phyloP scores from a whole-genome alignment of 148 eudicot species.

The Chenopodium quinoa region DNA sequence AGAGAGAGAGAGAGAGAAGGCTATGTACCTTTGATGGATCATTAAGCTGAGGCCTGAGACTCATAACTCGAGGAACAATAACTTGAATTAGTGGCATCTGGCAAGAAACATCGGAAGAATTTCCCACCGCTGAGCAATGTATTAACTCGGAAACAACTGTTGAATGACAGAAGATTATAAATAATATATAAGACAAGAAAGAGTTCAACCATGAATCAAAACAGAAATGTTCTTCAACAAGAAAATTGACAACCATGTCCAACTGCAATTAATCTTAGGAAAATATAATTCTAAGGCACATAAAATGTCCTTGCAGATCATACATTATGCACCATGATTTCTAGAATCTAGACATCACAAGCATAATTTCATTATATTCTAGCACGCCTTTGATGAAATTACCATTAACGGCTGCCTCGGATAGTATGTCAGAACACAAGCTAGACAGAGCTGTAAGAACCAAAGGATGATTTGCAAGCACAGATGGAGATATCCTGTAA shows the following conservation, averaged over 20 bases:
- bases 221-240: neutral
- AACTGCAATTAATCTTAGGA: neutral
- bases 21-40: slow-evolving; percentile 80
- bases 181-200: neutral
- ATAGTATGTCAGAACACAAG: slow-evolving; percentile 70
- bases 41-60: slow-evolving; percentile 70
- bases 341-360: neutral
- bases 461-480: slow-evolving; percentile 86
- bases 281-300: neutral
- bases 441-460: slow-evolving; percentile 85
- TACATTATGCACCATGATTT: neutral
- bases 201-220: slow-evolving; percentile 4
- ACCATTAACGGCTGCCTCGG: slow-evolving; percentile 97
- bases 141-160: slow-evolving; percentile 94
- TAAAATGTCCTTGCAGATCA: neutral
- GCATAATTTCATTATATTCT: neutral
- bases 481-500: slow-evolving; percentile 81
- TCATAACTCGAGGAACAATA: slow-evolving; percentile 90
- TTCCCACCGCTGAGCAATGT: slow-evolving; percentile 80
- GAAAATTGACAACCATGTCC: neutral
- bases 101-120: slow-evolving; percentile 53
- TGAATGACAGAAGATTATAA: slow-evolving; percentile 10
- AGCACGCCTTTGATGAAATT: slow-evolving; percentile 21
- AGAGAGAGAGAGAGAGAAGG: no score
- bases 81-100: slow-evolving; percentile 87